phyloP scores from a whole-genome alignment of 2,329 filamentous ascomycete genomes.

The Ascochyta clinopodiicola region DNA sequence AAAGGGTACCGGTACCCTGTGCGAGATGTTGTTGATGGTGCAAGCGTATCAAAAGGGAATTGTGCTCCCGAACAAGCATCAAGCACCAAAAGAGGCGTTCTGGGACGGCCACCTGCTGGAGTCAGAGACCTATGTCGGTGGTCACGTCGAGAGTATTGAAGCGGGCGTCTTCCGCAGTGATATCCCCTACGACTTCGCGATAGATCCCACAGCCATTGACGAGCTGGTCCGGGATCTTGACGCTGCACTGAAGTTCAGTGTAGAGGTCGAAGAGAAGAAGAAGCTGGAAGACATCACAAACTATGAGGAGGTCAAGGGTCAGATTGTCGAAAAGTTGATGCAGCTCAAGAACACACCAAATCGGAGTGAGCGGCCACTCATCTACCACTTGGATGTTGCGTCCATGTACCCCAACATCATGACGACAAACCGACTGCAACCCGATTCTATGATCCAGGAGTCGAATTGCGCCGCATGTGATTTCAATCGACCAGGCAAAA shows the following conservation, averaged over 20 bases:
- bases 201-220: conserved; percentile 89
- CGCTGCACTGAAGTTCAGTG: conserved; percentile 83
- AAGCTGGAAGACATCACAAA: conserved; percentile 58
- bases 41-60: conserved; percentile 93
- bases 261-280: conserved; percentile 61
- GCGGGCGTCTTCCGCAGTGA: conserved; percentile 95
- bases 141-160: conserved; percentile 98
- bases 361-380: conserved; percentile 82
- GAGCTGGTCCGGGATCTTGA: conserved; percentile 88
- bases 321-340: conserved; percentile 75
- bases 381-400: conserved; percentile 97
- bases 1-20: conserved; percentile 97
- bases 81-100: conserved; percentile 87
- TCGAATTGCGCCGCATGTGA: conserved; percentile 97
- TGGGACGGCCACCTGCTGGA: conserved; percentile 97
- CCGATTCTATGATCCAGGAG: conserved; percentile 98
- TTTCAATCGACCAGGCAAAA: conserved; percentile 97
- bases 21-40: conserved; percentile 99
- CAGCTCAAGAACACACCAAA: conserved; percentile 83
- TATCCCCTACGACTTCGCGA: conserved; percentile 90
- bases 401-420: conserved; percentile 99
- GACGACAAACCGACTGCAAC: conserved; percentile 97
- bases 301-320: conserved; percentile 71
- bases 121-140: conserved; percentile 96
- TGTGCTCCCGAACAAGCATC: conserved; percentile 93